Conservation (phyloP, 2,329 filamentous ascomycete genomes). For the Xylaria sp. region DNA sequence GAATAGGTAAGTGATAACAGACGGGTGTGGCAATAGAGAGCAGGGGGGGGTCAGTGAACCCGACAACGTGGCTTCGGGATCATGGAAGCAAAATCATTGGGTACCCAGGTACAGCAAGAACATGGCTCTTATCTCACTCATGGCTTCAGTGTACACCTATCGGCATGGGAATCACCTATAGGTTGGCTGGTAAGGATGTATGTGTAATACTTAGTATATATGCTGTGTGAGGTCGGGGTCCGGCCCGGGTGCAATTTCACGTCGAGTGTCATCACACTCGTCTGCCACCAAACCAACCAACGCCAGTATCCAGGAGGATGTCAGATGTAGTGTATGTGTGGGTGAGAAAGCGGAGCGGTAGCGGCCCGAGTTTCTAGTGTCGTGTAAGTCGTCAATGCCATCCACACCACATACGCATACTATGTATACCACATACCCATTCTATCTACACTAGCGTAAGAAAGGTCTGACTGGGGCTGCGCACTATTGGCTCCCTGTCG, state of each 20-base stretch:
- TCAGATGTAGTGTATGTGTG: slow-evolving; percentile 7
- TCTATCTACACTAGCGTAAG: neutral
- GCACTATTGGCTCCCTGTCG: slow-evolving; percentile 9
- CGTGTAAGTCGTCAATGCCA: slow-evolving; percentile 5
- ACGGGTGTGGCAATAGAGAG: slow-evolving; percentile 27
- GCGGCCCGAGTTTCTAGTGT: slow-evolving; percentile 29
- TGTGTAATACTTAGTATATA: slow-evolving; percentile 3
- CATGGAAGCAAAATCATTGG: slow-evolving; percentile 26
- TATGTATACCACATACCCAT: neutral
- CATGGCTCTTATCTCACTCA: slow-evolving; percentile 12
- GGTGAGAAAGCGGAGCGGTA: slow-evolving; percentile 27
- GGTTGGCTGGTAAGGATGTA: neutral
- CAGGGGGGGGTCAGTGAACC: slow-evolving; percentile 24
- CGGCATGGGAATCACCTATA: neutral
- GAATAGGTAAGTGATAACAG: slow-evolving; percentile 6
- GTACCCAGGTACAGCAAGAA: neutral
- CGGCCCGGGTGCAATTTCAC: slow-evolving; percentile 21
- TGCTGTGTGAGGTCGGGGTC: slow-evolving; percentile 31
- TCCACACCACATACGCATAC: slow-evolving; percentile 3
- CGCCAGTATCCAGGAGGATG: neutral
- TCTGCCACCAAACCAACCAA: neutral
- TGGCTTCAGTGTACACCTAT: neutral
- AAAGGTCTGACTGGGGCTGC: slow-evolving; percentile 1
- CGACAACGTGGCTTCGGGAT: slow-evolving; percentile 40
- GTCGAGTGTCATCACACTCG: slow-evolving; percentile 3